Base-by-base conservation (phyloP, 2,329 filamentous ascomycete species). In the Ramularia endophylla region DNA sequence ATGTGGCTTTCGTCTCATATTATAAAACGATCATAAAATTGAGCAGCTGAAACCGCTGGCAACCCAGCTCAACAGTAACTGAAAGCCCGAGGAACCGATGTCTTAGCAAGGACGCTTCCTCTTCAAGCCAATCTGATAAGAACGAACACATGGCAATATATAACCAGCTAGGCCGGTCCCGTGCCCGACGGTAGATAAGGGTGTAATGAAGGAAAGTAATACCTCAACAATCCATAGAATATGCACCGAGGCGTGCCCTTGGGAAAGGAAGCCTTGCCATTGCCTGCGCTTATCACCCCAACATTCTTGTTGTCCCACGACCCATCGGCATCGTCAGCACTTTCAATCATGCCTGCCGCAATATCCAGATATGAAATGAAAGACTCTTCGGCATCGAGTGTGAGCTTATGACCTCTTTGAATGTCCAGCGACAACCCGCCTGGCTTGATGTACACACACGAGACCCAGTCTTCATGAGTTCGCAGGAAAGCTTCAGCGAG, bases 311-410 rank as follows among this genome's bases (percentile, higher is more conserved):
- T 19, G 28, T 40, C 41, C 19, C 35, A 47, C 22, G 16, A 13
- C 6, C 30, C 41, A 5, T 13, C 20, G 8, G 17, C 32, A 27
- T 44, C 44, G 25, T 44, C 33, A 0, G 64, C 69, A 4, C 64
- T 65, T 52, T 75, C 70, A 13, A 74, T 58, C 72, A 75, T 75
- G 1, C 52, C 70, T 1, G 66, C 70, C 1, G 69, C 62, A 12
- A 74, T 49, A 48, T 74, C 71, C 4, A 67, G 28, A 36, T 68
- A 74, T 1, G 56, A 61, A 2, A 74, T 20, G 19, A 63, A 63
- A 4, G 56, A 63, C 37, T 68, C 57, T 36, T 69, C 54, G 7
- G 64, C 53, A 33, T 59, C 54, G 1, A 68, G 40, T 16, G 52
- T 69, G 12, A 75, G 49, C 32, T 38, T 43, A 48, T 74, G 67